Percentiles rank a stretch among this genome's conserved stretches.
Evolutionary conservation across 73 alveolate genomes (phyloP).

Genomic region (Symbiodinium natans): DNA sequence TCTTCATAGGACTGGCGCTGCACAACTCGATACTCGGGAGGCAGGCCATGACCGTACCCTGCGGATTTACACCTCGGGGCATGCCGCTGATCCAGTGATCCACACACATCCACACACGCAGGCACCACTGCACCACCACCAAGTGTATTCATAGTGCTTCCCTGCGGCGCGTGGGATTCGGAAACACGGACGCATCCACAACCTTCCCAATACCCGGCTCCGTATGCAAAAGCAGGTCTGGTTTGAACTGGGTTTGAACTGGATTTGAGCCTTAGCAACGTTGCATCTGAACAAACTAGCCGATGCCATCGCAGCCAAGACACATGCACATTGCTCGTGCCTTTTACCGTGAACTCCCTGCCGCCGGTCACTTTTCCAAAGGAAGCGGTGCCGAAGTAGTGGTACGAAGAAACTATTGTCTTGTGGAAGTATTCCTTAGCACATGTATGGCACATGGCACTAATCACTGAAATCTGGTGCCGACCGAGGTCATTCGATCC

Average conservation of each 20-base stretch:
- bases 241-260: not conserved
- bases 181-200: slow-evolving; percentile 63
- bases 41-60: slow-evolving; percentile 69
- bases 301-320: not conserved
- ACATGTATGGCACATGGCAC: not conserved
- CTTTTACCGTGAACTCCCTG: slow-evolving; percentile 37
- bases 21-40: not conserved
- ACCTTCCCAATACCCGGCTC: too few species aligned
- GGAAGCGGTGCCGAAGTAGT: slow-evolving; percentile 77
- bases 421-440: slow-evolving; percentile 50
- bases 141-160: not conserved
- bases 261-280: too few species aligned
- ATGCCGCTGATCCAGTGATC: not conserved
- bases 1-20: too few species aligned
- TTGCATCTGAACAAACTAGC: not conserved
- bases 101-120: not conserved
- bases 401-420: slow-evolving; percentile 53
- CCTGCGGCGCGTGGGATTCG: slow-evolving; percentile 74
- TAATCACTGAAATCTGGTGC: not conserved
- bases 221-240: not conserved
- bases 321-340: slow-evolving; percentile 66
- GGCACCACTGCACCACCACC: too few species aligned
- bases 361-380: slow-evolving; percentile 50
- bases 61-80: slow-evolving; percentile 44
- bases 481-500: not conserved